Conservation (phyloP, 495 filamentous ascomycete species). For the Parathielavia appendiculata region DNA sequence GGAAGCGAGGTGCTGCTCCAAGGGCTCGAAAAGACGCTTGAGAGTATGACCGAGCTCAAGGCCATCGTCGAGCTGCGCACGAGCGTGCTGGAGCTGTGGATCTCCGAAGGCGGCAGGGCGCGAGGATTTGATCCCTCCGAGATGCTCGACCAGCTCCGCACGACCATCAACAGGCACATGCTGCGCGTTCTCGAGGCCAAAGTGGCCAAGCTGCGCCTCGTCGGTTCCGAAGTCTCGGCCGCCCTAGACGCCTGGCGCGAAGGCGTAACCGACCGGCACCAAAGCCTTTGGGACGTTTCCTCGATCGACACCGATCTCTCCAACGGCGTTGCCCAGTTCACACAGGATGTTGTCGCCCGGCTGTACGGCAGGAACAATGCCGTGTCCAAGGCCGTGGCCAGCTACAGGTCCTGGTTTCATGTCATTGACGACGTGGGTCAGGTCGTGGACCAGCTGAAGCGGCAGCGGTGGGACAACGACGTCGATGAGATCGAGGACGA, state of each 20-base stretch:
- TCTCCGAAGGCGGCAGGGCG: constrained; percentile 49
- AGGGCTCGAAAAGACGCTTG: constrained; percentile 53
- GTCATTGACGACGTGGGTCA: constrained; percentile 55
- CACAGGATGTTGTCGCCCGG: constrained; percentile 41
- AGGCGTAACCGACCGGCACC: constrained; percentile 42
- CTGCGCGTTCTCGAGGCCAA: constrained; percentile 53
- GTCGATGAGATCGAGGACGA: constrained; percentile 72
- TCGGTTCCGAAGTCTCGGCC: constrained; percentile 53
- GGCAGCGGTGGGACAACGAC: constrained; percentile 70
- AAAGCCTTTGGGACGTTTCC: constrained; percentile 58
- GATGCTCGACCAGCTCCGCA: constrained; percentile 63
- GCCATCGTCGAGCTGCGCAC: constrained; percentile 63
- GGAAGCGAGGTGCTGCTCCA: constrained; percentile 61
- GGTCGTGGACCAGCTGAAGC: constrained; percentile 61
- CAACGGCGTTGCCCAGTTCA: constrained; percentile 41
- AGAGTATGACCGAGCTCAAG: constrained; percentile 55
- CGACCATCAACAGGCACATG: constrained; percentile 61
- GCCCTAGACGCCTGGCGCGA: constrained; percentile 50
- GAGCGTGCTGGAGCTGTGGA: constrained; percentile 69
- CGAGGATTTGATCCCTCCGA: constrained; percentile 53
- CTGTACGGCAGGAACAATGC: constrained; percentile 62
- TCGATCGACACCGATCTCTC: constrained; percentile 43
- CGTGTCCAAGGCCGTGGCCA: constrained; percentile 52
- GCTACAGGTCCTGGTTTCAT: constrained; percentile 64
- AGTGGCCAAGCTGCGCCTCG: constrained; percentile 51